A percentile compares a stretch with the other conserved stretches of the same genome.
Conservation (phyloP, 352 stramenopile species). For the Phytopythium cucurbitacearum region DNA sequence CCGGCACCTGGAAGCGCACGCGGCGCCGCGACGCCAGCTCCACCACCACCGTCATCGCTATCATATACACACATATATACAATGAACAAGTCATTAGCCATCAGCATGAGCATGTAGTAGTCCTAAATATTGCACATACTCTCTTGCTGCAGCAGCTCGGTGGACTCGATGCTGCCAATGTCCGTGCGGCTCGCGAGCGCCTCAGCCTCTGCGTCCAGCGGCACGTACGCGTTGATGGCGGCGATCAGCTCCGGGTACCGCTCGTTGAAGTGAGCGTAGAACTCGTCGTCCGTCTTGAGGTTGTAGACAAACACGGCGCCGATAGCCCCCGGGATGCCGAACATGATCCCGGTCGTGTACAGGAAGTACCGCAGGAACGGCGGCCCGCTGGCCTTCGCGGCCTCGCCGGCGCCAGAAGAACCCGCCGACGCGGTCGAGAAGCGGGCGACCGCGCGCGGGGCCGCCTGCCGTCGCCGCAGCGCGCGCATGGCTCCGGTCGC, state of each 20-base stretch:
- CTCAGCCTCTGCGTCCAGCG: constrained; percentile 41
- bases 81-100: background rate
- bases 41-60: constrained; percentile 56
- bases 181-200: constrained; percentile 56
- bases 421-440: background rate
- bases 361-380: constrained; percentile 72
- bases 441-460: background rate
- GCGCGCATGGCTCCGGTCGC: constrained; percentile 10
- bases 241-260: constrained; percentile 76
- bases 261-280: constrained; percentile 82
- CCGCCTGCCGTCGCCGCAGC: constrained; percentile 5
- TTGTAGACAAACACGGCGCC: constrained; percentile 81
- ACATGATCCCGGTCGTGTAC: constrained; percentile 74
- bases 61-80: constrained; percentile 6
- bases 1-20: constrained; percentile 53
- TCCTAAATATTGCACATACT: constrained; percentile 30
- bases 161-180: constrained; percentile 53
- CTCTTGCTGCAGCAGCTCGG: constrained; percentile 56
- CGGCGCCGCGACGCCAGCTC: constrained; percentile 46
- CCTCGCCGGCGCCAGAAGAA: constrained; percentile 9
- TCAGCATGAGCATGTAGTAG: constrained; percentile 1
- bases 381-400: constrained; percentile 14
- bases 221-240: constrained; percentile 58
- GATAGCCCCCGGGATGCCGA: constrained; percentile 62
- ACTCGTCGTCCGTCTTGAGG: constrained; percentile 74